Evolutionary conservation across 805 yeast species (phyloP), one percentile per base, ranked within the genome.

Genomic region (Jamesozyma hellenica): DNA sequence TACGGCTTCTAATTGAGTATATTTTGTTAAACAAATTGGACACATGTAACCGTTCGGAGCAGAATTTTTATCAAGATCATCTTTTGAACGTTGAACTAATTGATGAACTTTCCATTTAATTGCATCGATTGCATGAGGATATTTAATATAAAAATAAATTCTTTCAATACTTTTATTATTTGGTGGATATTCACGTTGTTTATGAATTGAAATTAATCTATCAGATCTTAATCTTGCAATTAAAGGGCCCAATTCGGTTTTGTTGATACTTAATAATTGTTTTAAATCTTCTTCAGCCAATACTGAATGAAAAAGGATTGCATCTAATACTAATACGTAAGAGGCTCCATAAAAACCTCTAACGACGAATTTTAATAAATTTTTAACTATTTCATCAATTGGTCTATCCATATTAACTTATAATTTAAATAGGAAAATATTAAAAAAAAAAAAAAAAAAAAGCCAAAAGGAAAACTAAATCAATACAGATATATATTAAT

Each of bases 81-180:
- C 84, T 55, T 85, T 85, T 41, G 88, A 69, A 40, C 70, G 60
- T 49, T 79, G 80, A 12, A 85, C 96, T 21, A 92, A 72, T 35
- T 83, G 75, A 58, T 90, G 95, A 43, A 90, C 83, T 55, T 88
- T 87, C 97, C 97, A 92, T 62, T 92, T 92, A 56, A 92, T 77
- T 3, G 96, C 77, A 63, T 92, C 98, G 31, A 92, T 84, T 0
- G 97, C 94, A 59, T 87, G 95, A 3, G 96, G 85, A 56, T 75
- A 77, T 55, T 86, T 95, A 40, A 90, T 79, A 60, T 75, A 92
- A 63, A 81, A 92, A 52, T 86, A 86, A 2, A 90, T 82, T 51
- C 88, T 72, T 19, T 79, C 73, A 35, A 79, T 77, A 41, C 81
- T 74, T 45, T 95, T 70, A 45, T 67, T 65, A 41, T 76, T 82